These are phyloP conservation scores for Stygiomarasmius scandens DNA, from an alignment of 1,284 basidiomycete genomes.

Conservation along the genomic window DNA sequence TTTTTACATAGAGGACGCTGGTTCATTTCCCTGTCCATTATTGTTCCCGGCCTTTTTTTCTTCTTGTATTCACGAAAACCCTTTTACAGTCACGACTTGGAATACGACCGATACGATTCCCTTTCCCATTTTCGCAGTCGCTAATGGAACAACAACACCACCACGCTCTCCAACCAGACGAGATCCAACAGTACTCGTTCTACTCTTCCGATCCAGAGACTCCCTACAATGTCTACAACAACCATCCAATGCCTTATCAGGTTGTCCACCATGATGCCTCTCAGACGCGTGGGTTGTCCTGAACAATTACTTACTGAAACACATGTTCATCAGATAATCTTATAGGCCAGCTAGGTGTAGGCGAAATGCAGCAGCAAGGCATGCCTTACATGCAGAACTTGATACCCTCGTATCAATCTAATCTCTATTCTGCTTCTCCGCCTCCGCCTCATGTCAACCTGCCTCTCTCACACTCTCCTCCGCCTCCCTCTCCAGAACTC, in stretches of 20 bases:
- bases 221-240: slow-evolving; percentile 40
- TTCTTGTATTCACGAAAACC: slow-evolving; percentile 22
- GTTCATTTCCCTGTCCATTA: slow-evolving; percentile 2
- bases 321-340: slow-evolving; percentile 24
- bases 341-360: slow-evolving; percentile 17
- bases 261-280: slow-evolving; percentile 23
- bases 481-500: slow-evolving; percentile 75
- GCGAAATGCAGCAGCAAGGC: slow-evolving; percentile 27
- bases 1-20: slow-evolving; percentile 15
- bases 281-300: slow-evolving; percentile 21
- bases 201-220: slow-evolving; percentile 42
- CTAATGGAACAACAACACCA: slow-evolving; percentile 35
- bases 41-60: slow-evolving; percentile 26
- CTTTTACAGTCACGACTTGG: slow-evolving; percentile 16
- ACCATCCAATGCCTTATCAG: slow-evolving; percentile 38
- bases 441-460: slow-evolving; percentile 52
- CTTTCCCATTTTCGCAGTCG: slow-evolving; percentile 10
- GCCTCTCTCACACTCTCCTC: slow-evolving; percentile 58
- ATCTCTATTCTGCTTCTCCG: slow-evolving; percentile 45
- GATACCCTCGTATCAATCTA: slow-evolving; percentile 34
- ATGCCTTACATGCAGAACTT: slow-evolving; percentile 18
- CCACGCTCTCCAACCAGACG: slow-evolving; percentile 23
- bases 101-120: slow-evolving; percentile 13
- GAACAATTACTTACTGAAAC: slow-evolving; percentile 18
- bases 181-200: slow-evolving; percentile 27